Percentiles rank a stretch among this genome's conserved stretches.
These are phyloP conservation scores for Mycena vitilis DNA, from an alignment of 768 basidiomycete species.

Conservation along the genomic window DNA sequence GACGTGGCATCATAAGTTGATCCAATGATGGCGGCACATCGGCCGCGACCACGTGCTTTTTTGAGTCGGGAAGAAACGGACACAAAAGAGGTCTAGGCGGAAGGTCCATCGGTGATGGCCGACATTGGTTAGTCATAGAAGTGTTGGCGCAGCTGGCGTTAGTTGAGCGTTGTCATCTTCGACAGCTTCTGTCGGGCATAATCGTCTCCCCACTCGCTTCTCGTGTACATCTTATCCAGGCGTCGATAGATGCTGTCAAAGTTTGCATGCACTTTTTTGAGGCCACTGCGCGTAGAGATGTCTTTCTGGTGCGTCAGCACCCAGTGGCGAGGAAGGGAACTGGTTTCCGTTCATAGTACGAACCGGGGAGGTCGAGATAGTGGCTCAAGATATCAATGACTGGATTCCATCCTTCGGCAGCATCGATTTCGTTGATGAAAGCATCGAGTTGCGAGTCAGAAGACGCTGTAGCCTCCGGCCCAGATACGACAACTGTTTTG, in stretches of 20 bases:
- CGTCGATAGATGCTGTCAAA: constrained; percentile 64
- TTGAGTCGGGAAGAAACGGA: too few relatives aligned
- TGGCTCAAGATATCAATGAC: constrained; percentile 61
- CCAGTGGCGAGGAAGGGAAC: neutral
- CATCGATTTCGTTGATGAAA: constrained; percentile 58
- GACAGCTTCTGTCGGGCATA: too few relatives aligned
- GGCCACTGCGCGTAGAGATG: constrained; percentile 63
- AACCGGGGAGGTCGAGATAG: constrained; percentile 67
- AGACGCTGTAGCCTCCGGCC: neutral
- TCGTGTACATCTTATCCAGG: constrained; percentile 62
- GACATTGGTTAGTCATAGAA: too few relatives aligned
- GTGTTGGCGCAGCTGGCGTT: too few relatives aligned
- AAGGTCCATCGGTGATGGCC: too few relatives aligned
- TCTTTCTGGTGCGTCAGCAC: constrained; percentile 49
- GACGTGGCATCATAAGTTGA: too few relatives aligned
- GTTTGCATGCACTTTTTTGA: constrained; percentile 71
- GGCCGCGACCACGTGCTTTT: too few relatives aligned
- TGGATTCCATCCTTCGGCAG: constrained; percentile 60
- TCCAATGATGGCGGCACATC: too few relatives aligned
- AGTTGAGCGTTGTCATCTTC: too few relatives aligned
- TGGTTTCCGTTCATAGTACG: constrained; percentile 24
- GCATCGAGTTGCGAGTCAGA: constrained; percentile 34
- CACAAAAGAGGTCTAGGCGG: too few relatives aligned
- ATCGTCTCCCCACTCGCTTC: constrained; percentile 2
- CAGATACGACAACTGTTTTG: constrained; percentile 1